These are phyloP conservation scores for Oryza meyeriana DNA, from an alignment of 176 grass and related monocot genomes.

Conservation along the genomic window DNA sequence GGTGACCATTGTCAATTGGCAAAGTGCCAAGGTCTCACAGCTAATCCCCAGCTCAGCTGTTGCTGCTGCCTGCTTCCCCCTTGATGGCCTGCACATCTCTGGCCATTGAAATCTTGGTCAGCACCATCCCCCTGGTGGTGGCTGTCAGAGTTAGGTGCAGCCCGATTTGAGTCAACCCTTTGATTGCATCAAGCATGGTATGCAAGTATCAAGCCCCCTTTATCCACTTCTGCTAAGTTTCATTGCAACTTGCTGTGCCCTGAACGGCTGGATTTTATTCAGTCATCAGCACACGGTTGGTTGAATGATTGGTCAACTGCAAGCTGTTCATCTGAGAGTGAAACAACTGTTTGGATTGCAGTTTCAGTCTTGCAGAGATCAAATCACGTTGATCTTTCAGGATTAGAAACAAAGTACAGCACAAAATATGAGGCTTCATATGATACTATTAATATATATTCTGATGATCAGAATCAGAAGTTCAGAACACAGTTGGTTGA, in stretches of 20 bases:
- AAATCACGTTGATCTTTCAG: background rate
- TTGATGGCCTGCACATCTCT: constrained; percentile 45
- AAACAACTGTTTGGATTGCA: background rate
- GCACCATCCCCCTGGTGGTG: background rate
- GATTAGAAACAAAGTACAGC: background rate
- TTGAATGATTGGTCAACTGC: background rate
- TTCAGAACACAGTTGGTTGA: background rate
- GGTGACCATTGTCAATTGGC: constrained; percentile 25
- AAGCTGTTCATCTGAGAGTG: background rate
- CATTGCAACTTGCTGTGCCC: background rate
- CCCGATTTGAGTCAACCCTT: constrained; percentile 17
- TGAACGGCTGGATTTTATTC: background rate
- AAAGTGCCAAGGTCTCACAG: constrained; percentile 26
- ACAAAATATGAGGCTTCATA: background rate
- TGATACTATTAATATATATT: background rate
- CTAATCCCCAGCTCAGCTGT: constrained; percentile 28
- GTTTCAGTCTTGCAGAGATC: background rate
- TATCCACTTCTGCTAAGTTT: background rate
- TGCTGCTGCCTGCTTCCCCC: constrained; percentile 11
- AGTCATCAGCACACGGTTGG: background rate
- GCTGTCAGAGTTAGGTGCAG: constrained; percentile 19
- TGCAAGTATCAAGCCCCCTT: background rate
- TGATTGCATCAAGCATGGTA: constrained; percentile 22
- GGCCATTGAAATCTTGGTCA: constrained; percentile 39
- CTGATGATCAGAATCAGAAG: background rate